Base-by-base conservation (phyloP, 345 rosid genomes). In the Zanthoxylum bungeanum region DNA sequence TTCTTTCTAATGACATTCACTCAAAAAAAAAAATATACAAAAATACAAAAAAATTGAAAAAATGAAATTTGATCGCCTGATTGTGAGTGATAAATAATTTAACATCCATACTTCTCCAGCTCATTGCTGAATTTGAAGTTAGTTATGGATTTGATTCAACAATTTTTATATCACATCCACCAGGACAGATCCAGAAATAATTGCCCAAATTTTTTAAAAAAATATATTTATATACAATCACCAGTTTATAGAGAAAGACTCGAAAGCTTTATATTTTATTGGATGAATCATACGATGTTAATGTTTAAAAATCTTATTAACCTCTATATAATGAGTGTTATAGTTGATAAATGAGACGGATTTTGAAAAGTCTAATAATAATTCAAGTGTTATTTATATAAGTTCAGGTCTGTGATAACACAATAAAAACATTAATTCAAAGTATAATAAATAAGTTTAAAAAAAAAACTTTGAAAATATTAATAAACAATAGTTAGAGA, bases 121-220 rank as follows among this genome's bases (percentile, higher is more conserved):
- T 50, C 44, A 50, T 36, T 68, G 61, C 31, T 22, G 61, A 36
- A 37, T 51, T 14, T 55, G 1, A 17, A 36, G 37, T 9, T 9
- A 24, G 7, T 70, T 46, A 22, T 60, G 74, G 66, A 60, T 33
- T 70, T 33, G 50, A 33, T 34, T 47, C 34, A 33, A 55, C 44
- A 21, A 47, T 31, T 25, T 33, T 6, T 14, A 6, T 33, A 47
- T 60, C 66, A 70, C 59, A 70, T 70, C 36, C 66, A 70, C 34
- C 5, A 17, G 24, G 56, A 30, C 66, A 30, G 57, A 60, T 70
- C 57, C 7, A 25, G 60, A 67, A 52, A 66, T 50, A 66, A 66
- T 66, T 66, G 70, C 10, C 33, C 21, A 47, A 2, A 1, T 0
- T 25, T 25, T n/a, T n/a, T n/a, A n/a, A n/a, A n/a, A n/a, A n/a